Evolutionary conservation across 1,284 basidiomycete species (phyloP), one percentile per base, ranked within the genome.

Genomic region (Lentinula novae-zelandiae): DNA sequence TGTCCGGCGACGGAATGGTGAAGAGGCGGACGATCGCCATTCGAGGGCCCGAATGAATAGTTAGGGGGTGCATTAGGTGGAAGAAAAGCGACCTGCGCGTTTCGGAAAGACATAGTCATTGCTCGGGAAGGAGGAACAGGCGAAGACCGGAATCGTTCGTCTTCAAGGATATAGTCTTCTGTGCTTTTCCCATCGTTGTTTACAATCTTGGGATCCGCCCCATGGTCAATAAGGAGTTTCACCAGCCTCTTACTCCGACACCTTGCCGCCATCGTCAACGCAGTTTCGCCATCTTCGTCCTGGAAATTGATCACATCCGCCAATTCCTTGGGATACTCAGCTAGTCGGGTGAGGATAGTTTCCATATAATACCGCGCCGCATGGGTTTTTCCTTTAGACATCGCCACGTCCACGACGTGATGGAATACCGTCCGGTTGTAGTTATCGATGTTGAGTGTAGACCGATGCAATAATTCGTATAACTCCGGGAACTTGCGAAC

Each of bases 251-350:
- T 97, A 73, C 93, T 96, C 60, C 97, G 81, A 69, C 96, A 98
- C 40, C 97, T 84, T 5, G 97, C 97, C 27, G 97, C 96, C 81
- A 99, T 88, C 1, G 97, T 99, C 62, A 99, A 77, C 9, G 97
- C 95, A 12, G 97, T 98, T 77, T 99, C 97, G 38, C 96, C 96
- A 67, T 99, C 97, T 71, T 98, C 95, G 72, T 99, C 97, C 73
- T 97, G 97, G 75, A 99, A 99, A 72, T 99, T 99, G 76, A 99
- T 94, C 55, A 99, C 95, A 71, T 99, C 97, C 40, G 95, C 94
- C 15, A 99, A 79, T 74, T 99, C 97, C 68, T 93, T 92, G 2
- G 96, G 96, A 75, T 95, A 99, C 71, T 98, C 95, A n/a, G 92
- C 82, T 17, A 99, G 82, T 49, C 96, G 86, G 52, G 81, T 83